phyloP scores from a whole-genome alignment of 352 stramenopile genomes.

The Bremia lactucae region DNA sequence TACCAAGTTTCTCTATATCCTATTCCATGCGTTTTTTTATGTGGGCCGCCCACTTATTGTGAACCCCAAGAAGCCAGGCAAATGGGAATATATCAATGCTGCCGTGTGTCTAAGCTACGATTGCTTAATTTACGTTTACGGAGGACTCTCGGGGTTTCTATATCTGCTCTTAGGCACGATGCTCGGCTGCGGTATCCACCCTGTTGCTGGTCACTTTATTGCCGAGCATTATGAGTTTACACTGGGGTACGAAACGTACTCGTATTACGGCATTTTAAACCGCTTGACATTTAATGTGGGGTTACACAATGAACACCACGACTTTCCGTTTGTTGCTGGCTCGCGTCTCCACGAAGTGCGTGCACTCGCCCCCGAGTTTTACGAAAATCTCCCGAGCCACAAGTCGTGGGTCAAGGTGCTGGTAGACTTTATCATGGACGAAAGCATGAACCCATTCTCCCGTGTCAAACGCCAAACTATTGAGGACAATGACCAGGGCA shows the following conservation, averaged over 20 bases:
- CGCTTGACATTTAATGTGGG: slow-evolving; percentile 95
- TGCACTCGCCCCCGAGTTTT: slow-evolving; percentile 90
- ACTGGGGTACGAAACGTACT: slow-evolving; percentile 93
- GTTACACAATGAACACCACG: slow-evolving; percentile 98
- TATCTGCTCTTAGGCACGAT: slow-evolving; percentile 91
- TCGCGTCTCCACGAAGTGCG: slow-evolving; percentile 86
- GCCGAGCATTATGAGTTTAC: slow-evolving; percentile 95
- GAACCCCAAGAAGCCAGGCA: slow-evolving; percentile 80
- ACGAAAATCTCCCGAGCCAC: slow-evolving; percentile 90
- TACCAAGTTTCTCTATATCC: slow-evolving; percentile 88
- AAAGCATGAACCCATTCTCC: slow-evolving; percentile 87
- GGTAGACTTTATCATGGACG: slow-evolving; percentile 89
- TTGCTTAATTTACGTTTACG: slow-evolving; percentile 62
- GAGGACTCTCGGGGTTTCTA: slow-evolving; percentile 69
- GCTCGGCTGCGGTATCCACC: slow-evolving; percentile 89
- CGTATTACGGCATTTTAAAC: slow-evolving; percentile 97
- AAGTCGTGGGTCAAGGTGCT: slow-evolving; percentile 90
- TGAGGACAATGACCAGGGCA: slow-evolving; percentile 39
- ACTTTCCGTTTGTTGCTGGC: slow-evolving; percentile 91
- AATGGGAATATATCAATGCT: slow-evolving; percentile 87
- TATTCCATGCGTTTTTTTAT: slow-evolving; percentile 92
- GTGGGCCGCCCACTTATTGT: slow-evolving; percentile 86
- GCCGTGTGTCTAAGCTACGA: slow-evolving; percentile 79
- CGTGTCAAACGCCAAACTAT: slow-evolving; percentile 84
- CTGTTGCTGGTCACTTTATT: slow-evolving; percentile 95